Evolutionary conservation across 495 filamentous ascomycete species (phyloP), one percentile per base, ranked within the genome.

Genomic region (Poronia punctata): DNA sequence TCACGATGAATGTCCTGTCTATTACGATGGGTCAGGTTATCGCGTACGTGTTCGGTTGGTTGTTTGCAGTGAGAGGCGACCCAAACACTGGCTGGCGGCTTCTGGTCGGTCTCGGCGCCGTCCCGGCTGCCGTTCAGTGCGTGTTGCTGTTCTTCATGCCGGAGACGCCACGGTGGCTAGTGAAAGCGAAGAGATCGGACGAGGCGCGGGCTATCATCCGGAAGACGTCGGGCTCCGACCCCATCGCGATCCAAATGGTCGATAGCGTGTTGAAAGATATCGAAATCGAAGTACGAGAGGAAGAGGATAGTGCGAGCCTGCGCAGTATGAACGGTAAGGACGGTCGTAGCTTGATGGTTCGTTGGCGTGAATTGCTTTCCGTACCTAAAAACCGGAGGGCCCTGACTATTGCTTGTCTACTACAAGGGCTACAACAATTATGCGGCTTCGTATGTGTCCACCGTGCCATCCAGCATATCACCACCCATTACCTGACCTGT

Each of bases 381-480:
- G 61, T 80, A 23, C 73, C 72, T 6, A 77, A 78, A 19, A 89
- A 90, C 53, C 68, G 84, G 35, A 75, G 88, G 46, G 89, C 88
- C 5, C 56, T 96, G 50, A 76, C 74, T 1, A 88, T 95, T 45
- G 88, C 88, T 2, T 87, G 85, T 62, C 74, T 90, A 46, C 72
- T 95, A 2, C 88, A 95, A 56, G 86, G 79, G 0, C 61, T 88
- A n/a, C 89, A 95, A 58, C 89, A 96, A 51, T 71, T 93, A 11
- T 92, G 83, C 47, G 89, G 89, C 5, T 96, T 95, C 59, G 78
- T 82, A 58, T 63, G 78, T 66, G 20, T n/a, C 21, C 22, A 23
- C 12, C 7, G 18, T 31, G 25, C 22, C 14, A 25, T 12, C 8
- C 2, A 12, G 23, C 20, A 24, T 10, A 28, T 21, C 16, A 10